Evolutionary conservation across 208 protist species (phyloP), one percentile per base, ranked within the genome.

Genomic region (Porcisia deanei): DNA sequence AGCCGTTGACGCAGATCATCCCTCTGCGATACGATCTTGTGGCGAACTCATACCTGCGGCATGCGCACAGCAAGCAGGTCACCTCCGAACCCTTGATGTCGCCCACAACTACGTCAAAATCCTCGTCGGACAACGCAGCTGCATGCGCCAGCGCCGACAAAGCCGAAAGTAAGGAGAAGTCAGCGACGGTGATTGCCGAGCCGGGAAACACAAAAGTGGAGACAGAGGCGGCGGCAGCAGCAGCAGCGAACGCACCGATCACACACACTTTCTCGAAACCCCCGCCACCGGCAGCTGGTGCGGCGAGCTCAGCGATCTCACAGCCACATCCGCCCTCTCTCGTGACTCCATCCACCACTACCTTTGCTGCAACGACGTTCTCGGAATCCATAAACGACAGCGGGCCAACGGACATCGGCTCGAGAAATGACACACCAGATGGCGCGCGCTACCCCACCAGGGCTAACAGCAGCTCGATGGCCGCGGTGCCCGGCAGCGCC

Each of bases 1-100:
- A 77, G 49, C 77, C 85, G 54, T 76, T 71, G 16, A 69, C 85
- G 18, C 55, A 80, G 60, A 90, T 91, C 58, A 89, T 91, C 55
- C 80, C 82, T 12, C 75, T 91, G n/a, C 80, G 82, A 45, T 91
- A 94, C 76, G 85, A 82, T 30, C 43, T 72, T 22, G 85, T 84
- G 18, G 85, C 83, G 0, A 43, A 85, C 14, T 75, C 81, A 20
- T 91, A 91, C 74, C 58, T 57, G 37, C 69, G 85, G 45, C 73
- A 75, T 8, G 67, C 81, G 9, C 64, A 65, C 18, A 80, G 75
- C 37, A 89, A 81, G 75, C 79, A 73, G 54, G 81, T 79, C 12
- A 22, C 74, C 65, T 39, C 81, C 45, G 45, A 59, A 1, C 74
- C 83, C 0, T 30, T 66, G n/a, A 22, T 20, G 54, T 75, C 71